phyloP scores from a whole-genome alignment of 2,329 filamentous ascomycete species.

The Phaeosphaeriaceae sp. region DNA sequence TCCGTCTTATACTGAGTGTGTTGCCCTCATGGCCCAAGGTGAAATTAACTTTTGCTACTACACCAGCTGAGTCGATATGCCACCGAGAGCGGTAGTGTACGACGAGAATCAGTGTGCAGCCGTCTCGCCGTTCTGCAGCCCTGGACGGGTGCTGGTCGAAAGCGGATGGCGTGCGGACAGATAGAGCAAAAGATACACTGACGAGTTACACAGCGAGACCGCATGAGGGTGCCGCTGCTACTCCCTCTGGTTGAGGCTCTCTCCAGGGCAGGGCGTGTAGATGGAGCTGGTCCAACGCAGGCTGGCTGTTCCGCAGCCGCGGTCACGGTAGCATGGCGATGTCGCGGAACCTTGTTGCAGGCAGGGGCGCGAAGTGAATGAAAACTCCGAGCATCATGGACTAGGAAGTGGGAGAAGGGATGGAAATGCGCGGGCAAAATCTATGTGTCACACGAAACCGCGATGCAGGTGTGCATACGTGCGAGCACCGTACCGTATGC shows the following conservation, averaged over 20 bases:
- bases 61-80: conserved; percentile 28
- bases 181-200: conserved; percentile 44
- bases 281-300: conserved; percentile 49
- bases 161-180: conserved; percentile 37
- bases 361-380: conserved; percentile 21
- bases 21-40: conserved; percentile 22
- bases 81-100: conserved; percentile 34
- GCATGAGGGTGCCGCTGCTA: conserved; percentile 34
- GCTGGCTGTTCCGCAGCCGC: conserved; percentile 52
- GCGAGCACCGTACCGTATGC: too few species aligned
- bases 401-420: conserved; percentile 1
- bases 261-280: conserved; percentile 31
- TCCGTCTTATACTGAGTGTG: conserved; percentile 44
- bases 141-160: conserved; percentile 33
- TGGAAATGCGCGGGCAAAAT: conserved; percentile 20
- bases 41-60: conserved; percentile 32
- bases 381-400: conserved; percentile 31
- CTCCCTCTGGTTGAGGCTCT: conserved; percentile 29
- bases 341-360: conserved; percentile 46
- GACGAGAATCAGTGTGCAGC: conserved; percentile 35
- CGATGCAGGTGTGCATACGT: too few species aligned
- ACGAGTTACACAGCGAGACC: conserved; percentile 39
- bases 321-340: conserved; percentile 51
- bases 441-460: conserved; percentile 38
- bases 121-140: conserved; percentile 29